Conservation (phyloP, 345 rosid genomes). For the Syzygium oleosum region DNA sequence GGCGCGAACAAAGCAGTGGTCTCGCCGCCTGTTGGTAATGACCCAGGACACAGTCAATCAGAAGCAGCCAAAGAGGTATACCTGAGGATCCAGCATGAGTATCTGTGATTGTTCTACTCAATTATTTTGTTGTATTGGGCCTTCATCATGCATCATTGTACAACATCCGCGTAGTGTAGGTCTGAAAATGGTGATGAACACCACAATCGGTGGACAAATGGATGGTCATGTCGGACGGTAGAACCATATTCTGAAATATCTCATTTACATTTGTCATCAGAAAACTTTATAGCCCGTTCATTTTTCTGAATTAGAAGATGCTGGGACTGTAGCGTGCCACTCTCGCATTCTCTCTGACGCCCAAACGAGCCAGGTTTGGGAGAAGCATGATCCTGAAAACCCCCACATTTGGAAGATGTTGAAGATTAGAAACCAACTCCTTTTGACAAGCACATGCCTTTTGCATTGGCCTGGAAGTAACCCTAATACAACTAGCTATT, state of each 20-base stretch:
- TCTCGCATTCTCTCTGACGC: not conserved
- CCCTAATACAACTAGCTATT: not conserved
- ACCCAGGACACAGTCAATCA: not conserved
- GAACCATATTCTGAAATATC: not conserved
- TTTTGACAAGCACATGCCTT: not conserved
- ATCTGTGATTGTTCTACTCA: not conserved
- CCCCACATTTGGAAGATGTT: not conserved
- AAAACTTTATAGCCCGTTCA: not conserved
- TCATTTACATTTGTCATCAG: not conserved
- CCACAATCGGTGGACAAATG: not conserved
- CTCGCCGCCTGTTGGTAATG: not conserved
- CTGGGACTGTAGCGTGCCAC: not conserved
- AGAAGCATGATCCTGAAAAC: not conserved
- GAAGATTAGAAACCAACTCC: not conserved
- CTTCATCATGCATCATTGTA: not conserved
- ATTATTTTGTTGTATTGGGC: not conserved
- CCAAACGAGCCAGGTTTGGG: not conserved
- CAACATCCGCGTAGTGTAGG: not conserved
- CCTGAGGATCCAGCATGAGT: not conserved
- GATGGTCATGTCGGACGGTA: not conserved
- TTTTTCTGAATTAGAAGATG: not conserved
- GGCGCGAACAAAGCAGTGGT: not conserved
- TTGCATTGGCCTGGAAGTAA: not conserved
- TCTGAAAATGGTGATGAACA: not conserved
- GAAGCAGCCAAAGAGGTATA: not conserved